Base-by-base conservation (phyloP, 177 flowering plant genomes). In the Vitis hybrid region DNA sequence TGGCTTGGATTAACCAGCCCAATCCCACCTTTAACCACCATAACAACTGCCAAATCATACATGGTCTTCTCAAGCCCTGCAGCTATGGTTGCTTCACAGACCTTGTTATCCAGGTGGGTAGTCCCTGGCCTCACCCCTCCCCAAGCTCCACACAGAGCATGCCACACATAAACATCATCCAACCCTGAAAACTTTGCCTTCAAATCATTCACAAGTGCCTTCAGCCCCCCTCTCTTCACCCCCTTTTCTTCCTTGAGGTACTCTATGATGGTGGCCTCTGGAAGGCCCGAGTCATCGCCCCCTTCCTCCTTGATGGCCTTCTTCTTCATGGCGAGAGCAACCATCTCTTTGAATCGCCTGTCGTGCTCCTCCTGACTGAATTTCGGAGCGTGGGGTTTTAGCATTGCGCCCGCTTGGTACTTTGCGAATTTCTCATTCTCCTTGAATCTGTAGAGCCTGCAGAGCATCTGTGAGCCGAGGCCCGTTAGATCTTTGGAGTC, bases 381-480 rank as follows among this genome's bases (percentile, higher is more conserved):
- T 2, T 32, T 34, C 8, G 73, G 73, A 0, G 67, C 40, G 14
- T 62, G 18, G 19, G 67, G 62, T 5, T 63, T 50, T 19, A 70
- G 45, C 73, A 70, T 32, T 19, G 73, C 55, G 13, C 69, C 64
- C 2, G 18, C 63, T 8, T 26, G 23, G 58, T 71, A 71, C 45
- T n/a, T 65, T 30, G 26, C 32, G 30, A 71, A 71, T 23, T 65
- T 71, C 26, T 64, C 68, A 26, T 55, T 48, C 48, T 71, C 74
- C 52, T 56, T 40, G 52, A 65, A 57, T 26, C 64, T 50, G 32
- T 64, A 57, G 13, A 65, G 64, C 69, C 69, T 56, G 30, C 58
- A 52, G n/a, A 54, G 32, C 74, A 71, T 71, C 21, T 71, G 69
- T 14, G 62, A n/a, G 1, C 74, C 69, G 21, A 54, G 69, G 12